phyloP scores from a whole-genome alignment of 768 basidiomycete genomes.

The Amanita inopinata region DNA sequence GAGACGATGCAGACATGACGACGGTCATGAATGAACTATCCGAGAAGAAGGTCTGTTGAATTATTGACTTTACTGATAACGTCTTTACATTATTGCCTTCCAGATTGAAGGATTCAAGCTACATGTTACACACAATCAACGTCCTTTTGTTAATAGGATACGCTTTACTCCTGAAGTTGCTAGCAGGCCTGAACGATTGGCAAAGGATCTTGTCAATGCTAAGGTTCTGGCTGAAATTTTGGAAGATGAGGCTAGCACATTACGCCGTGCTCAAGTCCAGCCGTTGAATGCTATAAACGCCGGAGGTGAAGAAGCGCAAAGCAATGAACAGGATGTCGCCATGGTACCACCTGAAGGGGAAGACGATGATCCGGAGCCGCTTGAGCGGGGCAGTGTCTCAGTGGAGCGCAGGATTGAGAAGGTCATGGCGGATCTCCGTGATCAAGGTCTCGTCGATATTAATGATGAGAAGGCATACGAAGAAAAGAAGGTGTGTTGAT shows the following conservation, averaged over 20 bases:
- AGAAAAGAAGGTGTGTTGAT: slow-evolving; percentile 54
- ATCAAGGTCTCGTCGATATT: slow-evolving; percentile 48
- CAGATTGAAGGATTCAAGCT: slow-evolving; percentile 94
- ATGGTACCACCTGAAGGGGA: slow-evolving; percentile 23
- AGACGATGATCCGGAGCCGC: slow-evolving; percentile 46
- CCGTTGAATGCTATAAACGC: slow-evolving; percentile 15
- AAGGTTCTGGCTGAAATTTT: slow-evolving; percentile 63
- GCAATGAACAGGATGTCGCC: slow-evolving; percentile 14
- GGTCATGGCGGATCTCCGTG: slow-evolving; percentile 58
- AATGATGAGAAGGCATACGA: slow-evolving; percentile 59
- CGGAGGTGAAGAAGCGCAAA: slow-evolving; percentile 18
- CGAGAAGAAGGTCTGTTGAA: slow-evolving; percentile 66
- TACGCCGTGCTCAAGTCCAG: slow-evolving; percentile 37
- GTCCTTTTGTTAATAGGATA: slow-evolving; percentile 68
- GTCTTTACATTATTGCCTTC: slow-evolving; percentile 8
- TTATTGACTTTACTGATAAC: slow-evolving; percentile 1
- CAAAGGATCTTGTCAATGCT: slow-evolving; percentile 71
- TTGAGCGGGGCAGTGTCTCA: slow-evolving; percentile 62
- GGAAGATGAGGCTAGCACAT: slow-evolving; percentile 54
- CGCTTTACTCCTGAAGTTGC: slow-evolving; percentile 79
- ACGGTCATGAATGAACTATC: slow-evolving; percentile 62
- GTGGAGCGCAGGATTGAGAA: slow-evolving; percentile 78
- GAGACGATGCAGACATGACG: slow-evolving; percentile 76
- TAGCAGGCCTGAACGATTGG: slow-evolving; percentile 69
- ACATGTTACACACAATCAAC: slow-evolving; percentile 75